These are phyloP conservation scores for Moringa oleifera DNA, from an alignment of 345 rosid genomes.

Conservation along the genomic window DNA sequence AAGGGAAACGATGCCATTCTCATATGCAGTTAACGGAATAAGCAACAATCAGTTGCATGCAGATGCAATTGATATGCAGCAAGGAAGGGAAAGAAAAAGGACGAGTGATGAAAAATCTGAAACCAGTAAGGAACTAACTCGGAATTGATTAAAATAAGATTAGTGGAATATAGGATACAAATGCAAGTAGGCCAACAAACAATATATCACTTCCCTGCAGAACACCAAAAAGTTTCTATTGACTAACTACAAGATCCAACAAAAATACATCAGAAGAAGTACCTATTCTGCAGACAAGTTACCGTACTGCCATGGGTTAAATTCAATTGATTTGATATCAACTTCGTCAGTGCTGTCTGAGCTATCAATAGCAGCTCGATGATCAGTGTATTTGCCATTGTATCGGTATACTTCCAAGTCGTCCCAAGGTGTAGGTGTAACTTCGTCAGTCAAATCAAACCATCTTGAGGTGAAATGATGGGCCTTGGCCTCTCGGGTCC, in stretches of 20 bases:
- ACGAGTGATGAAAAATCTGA: too few species aligned
- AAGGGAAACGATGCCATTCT: too few species aligned
- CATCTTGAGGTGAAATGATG: conserved; percentile 59
- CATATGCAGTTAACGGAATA: too few species aligned
- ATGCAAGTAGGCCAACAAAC: neutral
- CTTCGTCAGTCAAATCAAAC: conserved; percentile 62
- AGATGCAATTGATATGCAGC: too few species aligned
- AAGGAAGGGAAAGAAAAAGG: neutral
- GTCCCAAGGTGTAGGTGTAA: conserved; percentile 64
- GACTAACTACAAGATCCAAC: neutral
- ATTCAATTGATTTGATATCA: conserved; percentile 42
- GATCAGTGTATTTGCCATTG: conserved; percentile 61
- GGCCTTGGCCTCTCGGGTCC: conserved; percentile 50
- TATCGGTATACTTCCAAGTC: conserved; percentile 59
- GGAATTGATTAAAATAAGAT: too few species aligned
- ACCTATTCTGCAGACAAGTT: conserved; percentile 49
- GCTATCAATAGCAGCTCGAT: conserved; percentile 38
- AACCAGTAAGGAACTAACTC: neutral
- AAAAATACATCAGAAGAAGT: neutral
- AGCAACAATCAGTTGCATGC: too few species aligned
- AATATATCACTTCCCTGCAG: neutral
- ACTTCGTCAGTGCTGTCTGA: conserved; percentile 26
- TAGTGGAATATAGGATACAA: neutral
- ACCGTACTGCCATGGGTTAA: conserved; percentile 75
- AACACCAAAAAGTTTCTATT: neutral